Evolutionary conservation across 306 rosid species (phyloP).

Genomic region (Lathyrus tuberosus): DNA sequence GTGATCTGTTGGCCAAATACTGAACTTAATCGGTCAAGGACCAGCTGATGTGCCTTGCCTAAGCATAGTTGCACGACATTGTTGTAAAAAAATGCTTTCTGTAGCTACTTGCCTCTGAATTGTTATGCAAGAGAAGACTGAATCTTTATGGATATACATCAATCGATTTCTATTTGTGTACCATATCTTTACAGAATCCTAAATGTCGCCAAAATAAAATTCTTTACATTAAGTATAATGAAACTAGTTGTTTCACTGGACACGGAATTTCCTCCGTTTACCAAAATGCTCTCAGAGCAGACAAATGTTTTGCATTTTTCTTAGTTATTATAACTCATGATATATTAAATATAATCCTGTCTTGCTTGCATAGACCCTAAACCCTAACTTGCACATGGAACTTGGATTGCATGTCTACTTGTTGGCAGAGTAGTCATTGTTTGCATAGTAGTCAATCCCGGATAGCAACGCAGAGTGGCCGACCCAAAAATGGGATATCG

Average conservation of each 20-base stretch:
- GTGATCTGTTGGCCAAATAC: slow-evolving; percentile 37
- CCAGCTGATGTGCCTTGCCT: neutral
- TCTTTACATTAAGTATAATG: slow-evolving; percentile 17
- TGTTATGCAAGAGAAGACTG: slow-evolving; percentile 5
- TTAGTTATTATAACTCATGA: slow-evolving; percentile 23
- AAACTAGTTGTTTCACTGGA: slow-evolving; percentile 29
- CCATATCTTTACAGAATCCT: slow-evolving; percentile 19
- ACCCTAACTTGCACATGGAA: slow-evolving; percentile 9
- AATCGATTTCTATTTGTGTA: neutral
- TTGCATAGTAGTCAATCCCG: no score
- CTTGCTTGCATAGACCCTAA: slow-evolving; percentile 12
- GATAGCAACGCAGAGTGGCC: no score
- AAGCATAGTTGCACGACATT: neutral
- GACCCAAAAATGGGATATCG: no score
- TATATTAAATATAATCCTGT: slow-evolving; percentile 14
- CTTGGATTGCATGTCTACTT: slow-evolving; percentile 28
- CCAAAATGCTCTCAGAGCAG: slow-evolving; percentile 28
- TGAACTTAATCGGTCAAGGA: slow-evolving; percentile 31
- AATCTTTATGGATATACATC: slow-evolving; percentile 14
- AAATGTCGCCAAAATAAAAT: neutral
- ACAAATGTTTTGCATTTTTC: slow-evolving; percentile 11
- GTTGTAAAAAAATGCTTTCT: slow-evolving; percentile 13
- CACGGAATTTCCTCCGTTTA: slow-evolving; percentile 26
- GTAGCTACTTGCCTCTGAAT: slow-evolving; percentile 1
- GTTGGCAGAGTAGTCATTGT: neutral